Percentiles rank a stretch among this genome's conserved stretches.
phyloP scores from a whole-genome alignment of 2,329 filamentous ascomycete species.

The Diplocarpon mali region DNA sequence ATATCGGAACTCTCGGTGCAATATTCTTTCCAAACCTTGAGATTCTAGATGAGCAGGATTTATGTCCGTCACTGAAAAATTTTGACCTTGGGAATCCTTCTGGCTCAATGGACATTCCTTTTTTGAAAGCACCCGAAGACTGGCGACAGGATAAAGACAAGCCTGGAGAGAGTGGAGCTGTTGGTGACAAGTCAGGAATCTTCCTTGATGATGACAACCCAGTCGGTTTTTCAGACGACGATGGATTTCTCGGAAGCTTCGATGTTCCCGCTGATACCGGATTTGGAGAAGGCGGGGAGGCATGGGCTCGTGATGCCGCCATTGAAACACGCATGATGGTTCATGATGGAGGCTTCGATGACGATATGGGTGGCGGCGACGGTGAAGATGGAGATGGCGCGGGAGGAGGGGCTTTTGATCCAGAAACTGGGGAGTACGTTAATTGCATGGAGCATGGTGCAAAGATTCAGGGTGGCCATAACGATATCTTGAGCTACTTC shows the following conservation, averaged over 20 bases:
- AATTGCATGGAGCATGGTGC: constrained; percentile 67
- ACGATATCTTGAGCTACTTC: constrained; percentile 96
- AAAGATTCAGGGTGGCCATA: constrained; percentile 57
- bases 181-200: constrained; percentile 63
- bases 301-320: constrained; percentile 85
- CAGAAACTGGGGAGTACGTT: constrained; percentile 60
- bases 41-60: constrained; percentile 71
- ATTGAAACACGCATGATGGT: constrained; percentile 78
- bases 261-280: constrained; percentile 59
- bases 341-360: constrained; percentile 50
- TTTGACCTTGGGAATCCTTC: constrained; percentile 85
- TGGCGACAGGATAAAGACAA: constrained; percentile 63
- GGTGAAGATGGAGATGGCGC: constrained; percentile 36
- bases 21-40: constrained; percentile 80
- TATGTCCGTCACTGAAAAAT: constrained; percentile 88
- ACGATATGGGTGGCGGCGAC: constrained; percentile 41
- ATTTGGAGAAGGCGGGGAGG: constrained; percentile 92
- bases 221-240: constrained; percentile 71
- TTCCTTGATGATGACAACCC: constrained; percentile 82
- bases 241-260: constrained; percentile 56
- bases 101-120: constrained; percentile 79
- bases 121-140: constrained; percentile 80
- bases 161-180: constrained; percentile 36
- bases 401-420: constrained; percentile 47
- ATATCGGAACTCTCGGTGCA: constrained; percentile 60